phyloP scores from a whole-genome alignment of 169 alveolate genomes.

The Babesia caballi region DNA sequence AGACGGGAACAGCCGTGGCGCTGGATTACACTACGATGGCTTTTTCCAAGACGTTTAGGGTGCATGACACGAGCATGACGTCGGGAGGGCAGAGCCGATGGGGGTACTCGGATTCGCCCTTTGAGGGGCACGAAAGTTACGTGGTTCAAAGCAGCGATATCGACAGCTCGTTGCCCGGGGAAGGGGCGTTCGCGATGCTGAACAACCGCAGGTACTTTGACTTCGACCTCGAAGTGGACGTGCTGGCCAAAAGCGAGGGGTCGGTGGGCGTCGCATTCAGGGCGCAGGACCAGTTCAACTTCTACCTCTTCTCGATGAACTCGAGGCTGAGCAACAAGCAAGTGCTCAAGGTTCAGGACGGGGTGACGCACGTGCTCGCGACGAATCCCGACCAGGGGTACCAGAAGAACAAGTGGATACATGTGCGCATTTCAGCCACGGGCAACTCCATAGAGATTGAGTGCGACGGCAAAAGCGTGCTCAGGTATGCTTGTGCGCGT shows the following conservation, averaged over 20 bases:
- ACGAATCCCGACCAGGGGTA: constrained; percentile 77
- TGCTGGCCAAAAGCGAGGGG: constrained; percentile 79
- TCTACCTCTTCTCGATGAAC: constrained; percentile 78
- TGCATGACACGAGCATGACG: constrained; percentile 75
- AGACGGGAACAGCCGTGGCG: constrained; percentile 73
- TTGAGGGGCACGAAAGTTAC: constrained; percentile 74
- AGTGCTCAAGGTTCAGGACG: constrained; percentile 80
- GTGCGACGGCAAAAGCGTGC: constrained; percentile 57
- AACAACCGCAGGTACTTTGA: constrained; percentile 81
- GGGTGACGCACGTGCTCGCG: constrained; percentile 72
- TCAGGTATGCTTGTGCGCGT: constrained; percentile 19
- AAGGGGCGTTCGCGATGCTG: constrained; percentile 82
- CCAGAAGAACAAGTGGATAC: constrained; percentile 74
- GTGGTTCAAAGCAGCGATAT: constrained; percentile 82
- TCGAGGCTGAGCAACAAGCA: constrained; percentile 75
- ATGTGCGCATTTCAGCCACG: constrained; percentile 58
- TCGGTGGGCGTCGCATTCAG: constrained; percentile 83
- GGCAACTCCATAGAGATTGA: constrained; percentile 65
- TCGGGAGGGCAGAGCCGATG: constrained; percentile 78
- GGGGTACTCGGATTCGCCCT: constrained; percentile 85
- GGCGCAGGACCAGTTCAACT: constrained; percentile 81
- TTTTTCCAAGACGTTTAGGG: constrained; percentile 77
- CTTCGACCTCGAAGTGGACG: constrained; percentile 70
- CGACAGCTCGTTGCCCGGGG: constrained; percentile 70
- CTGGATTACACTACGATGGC: constrained; percentile 78